Conservation (phyloP, 306 rosid species). For the Canavalia ensiformis region DNA sequence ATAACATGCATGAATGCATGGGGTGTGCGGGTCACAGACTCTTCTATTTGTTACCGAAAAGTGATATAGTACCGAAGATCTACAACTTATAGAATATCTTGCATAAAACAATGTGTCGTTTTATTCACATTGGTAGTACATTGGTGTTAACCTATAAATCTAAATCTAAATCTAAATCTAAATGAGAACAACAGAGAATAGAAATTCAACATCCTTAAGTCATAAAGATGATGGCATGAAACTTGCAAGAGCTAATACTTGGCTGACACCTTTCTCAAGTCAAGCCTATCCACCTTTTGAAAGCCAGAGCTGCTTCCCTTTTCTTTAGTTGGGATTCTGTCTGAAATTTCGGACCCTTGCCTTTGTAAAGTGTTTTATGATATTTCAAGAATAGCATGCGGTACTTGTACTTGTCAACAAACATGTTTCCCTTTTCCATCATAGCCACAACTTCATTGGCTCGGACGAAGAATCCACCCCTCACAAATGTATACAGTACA, state of each 20-base stretch:
- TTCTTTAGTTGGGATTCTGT: constrained; percentile 79
- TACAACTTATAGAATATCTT: background rate
- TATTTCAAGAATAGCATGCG: constrained; percentile 85
- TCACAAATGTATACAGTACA: constrained; percentile 84
- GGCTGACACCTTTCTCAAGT: constrained; percentile 49
- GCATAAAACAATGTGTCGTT: constrained; percentile 1
- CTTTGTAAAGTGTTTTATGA: constrained; percentile 86
- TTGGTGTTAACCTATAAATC: constrained; percentile 2
- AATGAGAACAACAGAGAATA: background rate
- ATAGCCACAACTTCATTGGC: constrained; percentile 85
- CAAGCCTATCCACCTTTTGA: constrained; percentile 89
- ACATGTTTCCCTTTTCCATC: constrained; percentile 88
- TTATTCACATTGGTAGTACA: constrained; percentile 31
- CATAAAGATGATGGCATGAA: constrained; percentile 21
- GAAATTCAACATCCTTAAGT: constrained; percentile 11
- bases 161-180: background rate
- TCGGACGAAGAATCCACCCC: constrained; percentile 82
- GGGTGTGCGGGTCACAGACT: background rate
- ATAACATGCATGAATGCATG: too few species aligned
- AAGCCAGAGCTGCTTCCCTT: constrained; percentile 76
- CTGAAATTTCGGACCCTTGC: constrained; percentile 85
- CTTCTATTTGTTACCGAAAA: constrained; percentile 15
- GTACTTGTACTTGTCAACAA: constrained; percentile 88
- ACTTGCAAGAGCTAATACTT: constrained; percentile 38
- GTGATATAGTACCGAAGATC: constrained; percentile 29